Base-by-base conservation (phyloP, 1,284 basidiomycete species). In the Agaricales sp. region DNA sequence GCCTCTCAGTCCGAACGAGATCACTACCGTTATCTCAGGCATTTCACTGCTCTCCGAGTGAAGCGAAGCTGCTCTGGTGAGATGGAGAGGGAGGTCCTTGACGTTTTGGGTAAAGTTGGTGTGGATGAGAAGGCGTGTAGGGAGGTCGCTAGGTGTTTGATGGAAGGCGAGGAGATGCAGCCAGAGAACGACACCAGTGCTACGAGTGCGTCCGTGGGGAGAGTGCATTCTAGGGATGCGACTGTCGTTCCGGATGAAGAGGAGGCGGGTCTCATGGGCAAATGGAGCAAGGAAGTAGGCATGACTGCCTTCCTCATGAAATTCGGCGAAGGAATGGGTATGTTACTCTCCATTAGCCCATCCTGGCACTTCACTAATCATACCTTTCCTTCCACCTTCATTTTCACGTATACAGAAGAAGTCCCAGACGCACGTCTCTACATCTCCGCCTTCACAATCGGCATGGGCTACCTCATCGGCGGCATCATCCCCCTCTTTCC, bases 1-100 rank as follows among this genome's bases (percentile, higher is more conserved):
- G 92, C 92, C 1, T 92, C 94, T 0, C 92, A 98, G 66, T 89
- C 95, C 35, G 95, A 99, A 66, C 80, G 92, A 47, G 92, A 97
- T 65, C 89, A 95, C 67, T 93, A 90, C 67, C 86, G 85, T 52
- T 95, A 88, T 67, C 78, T 89, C 38, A 78, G 74, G 35, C 74
- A 77, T 41, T 76, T 80, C 55, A 92, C 88, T 2, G 73, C 82
- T 49, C 77, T 83, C n/a, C 83, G 94, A 38, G 92, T 98, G 13
- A 65, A 78, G 3, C 81, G 91, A 14, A 91, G 85, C 47, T 98
- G 95, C 63, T 78, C 82, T 18, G 91, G 91, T 50, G 94, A 98
- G 70, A 89, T 98, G 79, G 92, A 97, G 67, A 81, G 94, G 46
- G 95, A 98, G 64, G 92, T 98, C 0, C 75, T 85, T 54, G 86